Evolutionary conservation across 805 yeast species (phyloP).

Genomic region (Yarrowia yakushimensis): DNA sequence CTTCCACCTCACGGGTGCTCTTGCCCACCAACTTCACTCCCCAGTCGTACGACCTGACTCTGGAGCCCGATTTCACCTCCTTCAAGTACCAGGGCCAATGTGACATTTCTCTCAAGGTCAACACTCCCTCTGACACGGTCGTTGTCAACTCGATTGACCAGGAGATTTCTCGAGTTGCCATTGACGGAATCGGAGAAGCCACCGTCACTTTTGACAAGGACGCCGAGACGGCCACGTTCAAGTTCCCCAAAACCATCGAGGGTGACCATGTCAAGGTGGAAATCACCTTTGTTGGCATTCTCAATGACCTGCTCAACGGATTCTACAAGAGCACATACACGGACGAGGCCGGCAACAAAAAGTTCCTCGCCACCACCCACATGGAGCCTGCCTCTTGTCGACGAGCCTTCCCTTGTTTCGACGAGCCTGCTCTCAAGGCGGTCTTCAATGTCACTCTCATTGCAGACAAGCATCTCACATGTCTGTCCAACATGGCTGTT

Average conservation of each 20-base stretch:
- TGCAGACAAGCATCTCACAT: conserved; percentile 51
- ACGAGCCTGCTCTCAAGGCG: conserved; percentile 69
- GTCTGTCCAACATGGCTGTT: conserved; percentile 66
- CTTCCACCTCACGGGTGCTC: conserved; percentile 38
- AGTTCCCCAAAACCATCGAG: conserved; percentile 50
- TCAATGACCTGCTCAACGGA: conserved; percentile 69
- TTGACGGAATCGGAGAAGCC: conserved; percentile 36
- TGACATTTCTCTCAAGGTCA: conserved; percentile 46
- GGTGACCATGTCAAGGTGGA: conserved; percentile 50
- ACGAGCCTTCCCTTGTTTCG: conserved; percentile 73
- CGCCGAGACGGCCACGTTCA: conserved; percentile 59
- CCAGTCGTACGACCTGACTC: conserved; percentile 61
- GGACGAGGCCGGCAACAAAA: conserved; percentile 50
- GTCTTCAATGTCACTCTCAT: conserved; percentile 56
- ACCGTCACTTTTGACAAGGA: conserved; percentile 39
- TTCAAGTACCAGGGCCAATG: conserved; percentile 39
- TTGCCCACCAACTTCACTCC: conserved; percentile 70
- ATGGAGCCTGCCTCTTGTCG: conserved; percentile 78
- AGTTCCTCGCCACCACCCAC: conserved; percentile 61
- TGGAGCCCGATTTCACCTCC: conserved; percentile 54
- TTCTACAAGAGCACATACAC: conserved; percentile 63
- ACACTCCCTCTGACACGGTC: conserved; percentile 44
- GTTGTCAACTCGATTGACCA: conserved; percentile 62
- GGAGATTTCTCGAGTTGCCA: conserved; percentile 49
- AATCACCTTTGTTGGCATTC: conserved; percentile 52